Conservation (phyloP, 805 yeast species). For the Lipomyces oligophaga region DNA sequence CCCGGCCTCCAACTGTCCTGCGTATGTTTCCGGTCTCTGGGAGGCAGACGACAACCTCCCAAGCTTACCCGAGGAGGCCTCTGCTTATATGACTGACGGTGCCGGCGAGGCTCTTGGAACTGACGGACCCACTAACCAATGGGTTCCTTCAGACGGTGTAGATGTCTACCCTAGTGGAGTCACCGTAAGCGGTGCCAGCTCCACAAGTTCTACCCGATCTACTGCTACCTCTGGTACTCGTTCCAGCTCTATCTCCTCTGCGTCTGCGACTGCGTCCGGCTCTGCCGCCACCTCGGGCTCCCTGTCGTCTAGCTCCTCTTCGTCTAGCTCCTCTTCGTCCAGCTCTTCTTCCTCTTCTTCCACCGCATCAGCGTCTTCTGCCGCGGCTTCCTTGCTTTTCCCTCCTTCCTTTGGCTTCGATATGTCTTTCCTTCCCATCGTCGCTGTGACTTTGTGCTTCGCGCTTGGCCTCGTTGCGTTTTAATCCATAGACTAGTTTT, state of each 20-base stretch:
- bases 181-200: slow-evolving; percentile 32
- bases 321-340: slow-evolving; percentile 3
- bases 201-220: slow-evolving; percentile 3
- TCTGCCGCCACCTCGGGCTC: slow-evolving; percentile 6
- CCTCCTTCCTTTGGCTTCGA: background rate
- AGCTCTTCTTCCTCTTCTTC: slow-evolving; percentile 4
- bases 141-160: slow-evolving; percentile 21
- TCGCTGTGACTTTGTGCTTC: background rate
- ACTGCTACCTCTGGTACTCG: slow-evolving; percentile 16
- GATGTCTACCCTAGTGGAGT: slow-evolving; percentile 12
- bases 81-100: slow-evolving; percentile 32
- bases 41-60: slow-evolving; percentile 22
- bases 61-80: slow-evolving; percentile 24
- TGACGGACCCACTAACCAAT: slow-evolving; percentile 32
- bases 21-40: slow-evolving; percentile 29
- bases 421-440: background rate
- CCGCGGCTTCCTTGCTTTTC: slow-evolving; percentile 12
- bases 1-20: slow-evolving; percentile 31
- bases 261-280: slow-evolving; percentile 12
- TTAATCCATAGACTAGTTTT: no score
- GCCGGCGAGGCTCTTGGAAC: slow-evolving; percentile 35
- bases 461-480: no score
- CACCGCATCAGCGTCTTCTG: slow-evolving; percentile 1
- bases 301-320: slow-evolving; percentile 10
- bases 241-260: slow-evolving; percentile 23